Evolutionary conservation across 768 basidiomycete species (phyloP).

Genomic region (Mycena pura): DNA sequence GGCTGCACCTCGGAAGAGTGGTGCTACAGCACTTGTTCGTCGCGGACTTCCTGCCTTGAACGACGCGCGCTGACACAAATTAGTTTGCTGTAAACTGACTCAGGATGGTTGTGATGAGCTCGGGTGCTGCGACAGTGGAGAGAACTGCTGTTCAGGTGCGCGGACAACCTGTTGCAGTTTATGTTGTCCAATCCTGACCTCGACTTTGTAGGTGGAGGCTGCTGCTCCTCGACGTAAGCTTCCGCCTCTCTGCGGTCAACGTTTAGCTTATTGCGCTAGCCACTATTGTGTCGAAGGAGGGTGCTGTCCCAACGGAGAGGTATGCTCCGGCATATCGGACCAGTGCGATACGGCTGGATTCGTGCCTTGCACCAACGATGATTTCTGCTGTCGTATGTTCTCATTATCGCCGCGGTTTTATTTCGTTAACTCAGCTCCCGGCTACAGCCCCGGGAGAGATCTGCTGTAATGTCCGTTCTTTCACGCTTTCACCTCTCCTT

Average conservation of each 20-base stretch:
- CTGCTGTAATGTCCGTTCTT: neutral
- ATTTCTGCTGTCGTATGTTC: slow-evolving; percentile 10
- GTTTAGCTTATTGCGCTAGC: neutral
- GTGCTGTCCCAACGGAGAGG: neutral
- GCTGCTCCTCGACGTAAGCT: neutral
- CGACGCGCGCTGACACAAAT: no score
- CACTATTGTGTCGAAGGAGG: slow-evolving; percentile 6
- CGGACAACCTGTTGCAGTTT: no score
- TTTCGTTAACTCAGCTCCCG: neutral
- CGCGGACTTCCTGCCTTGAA: no score
- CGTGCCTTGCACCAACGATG: neutral
- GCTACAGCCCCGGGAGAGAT: neutral
- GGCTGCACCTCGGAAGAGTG: no score
- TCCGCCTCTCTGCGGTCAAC: no score
- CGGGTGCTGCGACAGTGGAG: neutral
- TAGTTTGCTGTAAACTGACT: no score
- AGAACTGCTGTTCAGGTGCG: neutral
- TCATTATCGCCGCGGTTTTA: neutral
- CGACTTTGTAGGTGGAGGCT: neutral
- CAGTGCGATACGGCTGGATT: neutral
- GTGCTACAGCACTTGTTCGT: no score
- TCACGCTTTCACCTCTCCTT: no score
- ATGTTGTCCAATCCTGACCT: neutral
- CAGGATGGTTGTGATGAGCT: neutral
- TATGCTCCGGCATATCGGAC: neutral